These are phyloP conservation scores for Solanum medicagineum DNA, from an alignment of 257 asterid genomes.

Conservation along the genomic window DNA sequence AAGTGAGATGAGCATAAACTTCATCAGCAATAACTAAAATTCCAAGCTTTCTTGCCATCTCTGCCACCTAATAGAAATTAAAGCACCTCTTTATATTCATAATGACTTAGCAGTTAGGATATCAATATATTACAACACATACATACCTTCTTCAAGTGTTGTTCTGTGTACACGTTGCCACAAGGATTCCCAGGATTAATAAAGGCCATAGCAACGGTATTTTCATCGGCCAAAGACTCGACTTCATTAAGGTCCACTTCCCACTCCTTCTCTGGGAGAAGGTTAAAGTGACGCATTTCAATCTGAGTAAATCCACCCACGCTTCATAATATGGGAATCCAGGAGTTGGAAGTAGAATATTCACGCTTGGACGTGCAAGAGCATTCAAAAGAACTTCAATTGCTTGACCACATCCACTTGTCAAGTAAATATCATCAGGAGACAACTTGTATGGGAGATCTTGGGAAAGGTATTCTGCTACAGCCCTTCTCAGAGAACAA, in stretches of 20 bases:
- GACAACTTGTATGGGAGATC: constrained; percentile 56
- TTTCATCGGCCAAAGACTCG: constrained; percentile 54
- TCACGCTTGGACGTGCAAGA: constrained; percentile 50
- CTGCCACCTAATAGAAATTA: constrained; percentile 34
- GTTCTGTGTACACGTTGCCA: constrained; percentile 43
- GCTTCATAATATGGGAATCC: constrained; percentile 61
- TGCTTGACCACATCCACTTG: constrained; percentile 55
- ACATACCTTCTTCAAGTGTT: constrained; percentile 48
- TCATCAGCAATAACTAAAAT: constrained; percentile 58
- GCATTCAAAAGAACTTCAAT: constrained; percentile 40
- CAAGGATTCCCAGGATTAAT: constrained; percentile 76
- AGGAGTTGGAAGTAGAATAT: constrained; percentile 51
- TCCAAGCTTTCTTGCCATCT: constrained; percentile 43
- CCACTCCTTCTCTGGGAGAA: constrained; percentile 48
- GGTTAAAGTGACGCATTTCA: constrained; percentile 56
- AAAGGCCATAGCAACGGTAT: constrained; percentile 56
- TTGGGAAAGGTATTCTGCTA: constrained; percentile 69
- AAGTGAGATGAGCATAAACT: constrained; percentile 51
- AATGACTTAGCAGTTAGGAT: not conserved
- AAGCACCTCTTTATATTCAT: not conserved
- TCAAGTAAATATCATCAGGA: constrained; percentile 38
- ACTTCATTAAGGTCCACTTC: constrained; percentile 49
- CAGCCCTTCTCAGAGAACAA: constrained; percentile 35
- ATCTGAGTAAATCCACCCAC: constrained; percentile 36
- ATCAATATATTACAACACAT: not conserved